Percentiles rank a stretch among this genome's conserved stretches.
Conservation (phyloP, 2,329 filamentous ascomycete genomes). For the Fusarium zealandicum region DNA sequence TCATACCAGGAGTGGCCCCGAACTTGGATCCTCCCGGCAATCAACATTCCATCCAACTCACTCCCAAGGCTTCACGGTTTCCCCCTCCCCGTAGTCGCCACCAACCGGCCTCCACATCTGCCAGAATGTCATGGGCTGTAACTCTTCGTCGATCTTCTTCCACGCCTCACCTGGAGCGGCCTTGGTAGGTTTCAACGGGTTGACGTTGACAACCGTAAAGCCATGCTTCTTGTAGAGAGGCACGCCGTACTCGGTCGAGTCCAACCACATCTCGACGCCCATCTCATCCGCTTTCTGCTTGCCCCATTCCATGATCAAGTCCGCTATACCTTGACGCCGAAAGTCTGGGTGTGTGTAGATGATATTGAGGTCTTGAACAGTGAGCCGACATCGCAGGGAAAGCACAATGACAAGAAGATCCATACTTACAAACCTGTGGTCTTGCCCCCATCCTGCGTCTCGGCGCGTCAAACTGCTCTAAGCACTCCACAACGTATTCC, state of each 20-base stretch:
- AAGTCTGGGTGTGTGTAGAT: constrained; percentile 34
- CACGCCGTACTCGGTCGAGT: constrained; percentile 31
- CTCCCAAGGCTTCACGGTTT: constrained; percentile 30
- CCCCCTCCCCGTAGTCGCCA: constrained; percentile 25
- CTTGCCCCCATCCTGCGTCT: constrained; percentile 26
- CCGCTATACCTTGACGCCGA: constrained; percentile 33
- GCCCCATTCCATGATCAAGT: constrained; percentile 34
- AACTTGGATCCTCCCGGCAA: too few relatives aligned
- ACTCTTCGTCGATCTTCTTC: constrained; percentile 21
- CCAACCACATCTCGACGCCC: constrained; percentile 37
- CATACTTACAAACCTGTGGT: constrained; percentile 33
- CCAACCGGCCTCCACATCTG: constrained; percentile 37
- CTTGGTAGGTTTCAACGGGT: constrained; percentile 15
- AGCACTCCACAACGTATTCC: constrained; percentile 27
- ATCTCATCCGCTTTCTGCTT: constrained; percentile 36
- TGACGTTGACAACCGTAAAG: constrained; percentile 27
- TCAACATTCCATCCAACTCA: too few relatives aligned
- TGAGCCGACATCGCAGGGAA: too few relatives aligned
- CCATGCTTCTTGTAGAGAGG: constrained; percentile 37
- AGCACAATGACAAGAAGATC: too few relatives aligned
- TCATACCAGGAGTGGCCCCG: too few relatives aligned
- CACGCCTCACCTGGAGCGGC: constrained; percentile 19
- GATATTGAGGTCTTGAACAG: constrained; percentile 28
- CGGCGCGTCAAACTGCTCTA: constrained; percentile 29
- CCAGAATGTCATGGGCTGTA: constrained; percentile 27